Base-by-base conservation (phyloP, 345 rosid genomes). In the Pistacia integerrima region DNA sequence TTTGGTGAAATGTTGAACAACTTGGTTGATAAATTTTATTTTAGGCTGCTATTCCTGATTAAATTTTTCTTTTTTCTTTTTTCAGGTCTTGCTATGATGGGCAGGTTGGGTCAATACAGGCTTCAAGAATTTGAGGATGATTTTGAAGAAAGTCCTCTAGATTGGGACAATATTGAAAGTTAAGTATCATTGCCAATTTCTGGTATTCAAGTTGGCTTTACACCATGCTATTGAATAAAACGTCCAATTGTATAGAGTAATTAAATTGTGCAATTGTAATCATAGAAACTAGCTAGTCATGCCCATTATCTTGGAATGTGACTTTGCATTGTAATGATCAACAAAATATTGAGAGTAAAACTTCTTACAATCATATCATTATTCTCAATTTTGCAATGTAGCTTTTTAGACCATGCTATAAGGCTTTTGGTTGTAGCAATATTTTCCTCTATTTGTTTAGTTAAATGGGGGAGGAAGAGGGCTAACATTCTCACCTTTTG, bases 81-180 rank as follows among this genome's bases (percentile, higher is more conserved):
- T 46, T 35, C 84, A 88, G 96, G 92, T 79, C 84, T 88, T 3
- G 86, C 89, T 16, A 67, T 74, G 63, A 88, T 88, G 89, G 76
- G 92, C 81, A 84, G 86, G 77, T 51, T 88, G 82, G 81, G 84
- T 17, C 81, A 80, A 16, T 76, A 71, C 75, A 84, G 84, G 83
- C 85, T 80, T 75, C 90, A 56, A 18, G 79, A 72, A n/a, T 74
- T 54, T 16, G 90, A 78, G 44, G 67, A 54, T 54, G 79, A 82
- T 36, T 64, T 61, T 56, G 88, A 81, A 72, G 79, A 86, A 35
- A 76, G 79, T 70, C 66, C 73, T 1, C 14, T 81, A 2, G 84
- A 80, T 59, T 84, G 82, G 89, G 86, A 84, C 63, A 69, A 73
- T 28, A 38, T 69, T n/a, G 81, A 82, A 79, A 78, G 76, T 57